phyloP scores from a whole-genome alignment of 768 basidiomycete species.

The Peribolospora baueri region DNA sequence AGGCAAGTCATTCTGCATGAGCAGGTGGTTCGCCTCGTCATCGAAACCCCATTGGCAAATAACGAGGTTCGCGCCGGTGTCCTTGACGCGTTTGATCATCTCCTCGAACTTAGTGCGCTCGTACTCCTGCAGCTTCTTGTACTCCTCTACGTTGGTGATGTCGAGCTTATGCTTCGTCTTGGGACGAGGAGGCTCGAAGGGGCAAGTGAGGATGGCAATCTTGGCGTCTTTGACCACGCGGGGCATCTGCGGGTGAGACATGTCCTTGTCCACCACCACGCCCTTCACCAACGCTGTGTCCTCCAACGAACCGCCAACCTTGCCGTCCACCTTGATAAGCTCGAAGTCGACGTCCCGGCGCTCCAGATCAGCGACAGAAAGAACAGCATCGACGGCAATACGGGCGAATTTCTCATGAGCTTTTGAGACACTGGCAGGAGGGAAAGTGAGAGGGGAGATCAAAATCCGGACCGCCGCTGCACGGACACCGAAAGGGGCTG shows the following conservation, averaged over 20 bases:
- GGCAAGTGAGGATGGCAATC: conserved; percentile 90
- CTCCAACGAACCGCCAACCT: conserved; percentile 87
- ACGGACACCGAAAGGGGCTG: too few relatives aligned
- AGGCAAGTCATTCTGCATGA: conserved; percentile 94
- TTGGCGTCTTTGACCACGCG: conserved; percentile 62
- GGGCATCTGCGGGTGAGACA: conserved; percentile 99
- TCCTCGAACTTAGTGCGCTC: conserved; percentile 88
- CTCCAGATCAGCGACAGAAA: conserved; percentile 81
- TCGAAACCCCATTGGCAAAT: conserved; percentile 99
- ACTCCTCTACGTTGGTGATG: conserved; percentile 89
- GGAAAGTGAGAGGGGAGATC: not conserved
- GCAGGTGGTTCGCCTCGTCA: conserved; percentile 89
- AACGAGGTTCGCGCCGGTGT: conserved; percentile 89
- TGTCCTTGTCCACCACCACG: conserved; percentile 97
- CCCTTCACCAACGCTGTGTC: conserved; percentile 89
- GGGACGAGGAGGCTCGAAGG: conserved; percentile 93
- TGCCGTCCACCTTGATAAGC: conserved; percentile 95
- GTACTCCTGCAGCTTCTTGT: conserved; percentile 76
- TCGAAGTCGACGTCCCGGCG: conserved; percentile 90
- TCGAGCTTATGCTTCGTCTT: conserved; percentile 99
- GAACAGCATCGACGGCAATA: conserved; percentile 91
- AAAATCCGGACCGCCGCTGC: not conserved
- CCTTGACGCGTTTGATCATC: conserved; percentile 91
- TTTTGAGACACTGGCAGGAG: conserved; percentile 58
- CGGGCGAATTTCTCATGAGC: conserved; percentile 84